Percentiles rank a stretch among this genome's conserved stretches.
phyloP scores from a whole-genome alignment of 2,329 filamentous ascomycete genomes.

The Coniochaeta ligniaria region DNA sequence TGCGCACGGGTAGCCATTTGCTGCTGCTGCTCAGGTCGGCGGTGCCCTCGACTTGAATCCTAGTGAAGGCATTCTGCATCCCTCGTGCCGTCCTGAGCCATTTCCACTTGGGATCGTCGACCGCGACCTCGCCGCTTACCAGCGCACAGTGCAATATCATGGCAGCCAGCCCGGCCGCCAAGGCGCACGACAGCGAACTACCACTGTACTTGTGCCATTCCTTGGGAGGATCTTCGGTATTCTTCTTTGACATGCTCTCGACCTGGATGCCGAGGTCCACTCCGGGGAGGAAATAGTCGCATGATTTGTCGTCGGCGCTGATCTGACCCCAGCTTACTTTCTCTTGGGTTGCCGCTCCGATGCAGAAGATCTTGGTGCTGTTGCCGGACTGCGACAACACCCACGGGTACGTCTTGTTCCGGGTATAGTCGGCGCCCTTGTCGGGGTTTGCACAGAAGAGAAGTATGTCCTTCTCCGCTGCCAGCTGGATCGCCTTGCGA shows the following conservation, averaged over 20 bases:
- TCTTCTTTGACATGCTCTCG: background rate
- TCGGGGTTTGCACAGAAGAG: conserved; percentile 1
- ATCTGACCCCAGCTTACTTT: background rate
- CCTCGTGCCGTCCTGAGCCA: background rate
- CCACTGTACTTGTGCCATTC: conserved; percentile 1
- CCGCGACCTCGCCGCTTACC: background rate
- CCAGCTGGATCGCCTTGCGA: background rate
- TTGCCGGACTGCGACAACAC: background rate
- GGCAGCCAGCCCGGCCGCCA: background rate
- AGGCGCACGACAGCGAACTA: background rate
- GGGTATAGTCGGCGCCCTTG: background rate
- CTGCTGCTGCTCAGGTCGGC: background rate
- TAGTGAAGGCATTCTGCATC: background rate
- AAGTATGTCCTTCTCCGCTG: background rate
- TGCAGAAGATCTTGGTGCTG: background rate
- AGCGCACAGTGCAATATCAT: background rate
- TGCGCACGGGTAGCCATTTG: conserved; percentile 1
- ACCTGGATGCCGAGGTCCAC: conserved; percentile 1
- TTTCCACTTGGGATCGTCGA: background rate
- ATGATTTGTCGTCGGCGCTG: background rate
- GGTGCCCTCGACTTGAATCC: background rate
- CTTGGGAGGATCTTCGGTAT: background rate
- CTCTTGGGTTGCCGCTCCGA: background rate
- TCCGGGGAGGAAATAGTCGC: conserved; percentile 1
- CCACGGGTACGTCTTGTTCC: background rate